Evolutionary conservation across 495 filamentous ascomycete species (phyloP), one percentile per base, ranked within the genome.

Genomic region (Poronia punctata): DNA sequence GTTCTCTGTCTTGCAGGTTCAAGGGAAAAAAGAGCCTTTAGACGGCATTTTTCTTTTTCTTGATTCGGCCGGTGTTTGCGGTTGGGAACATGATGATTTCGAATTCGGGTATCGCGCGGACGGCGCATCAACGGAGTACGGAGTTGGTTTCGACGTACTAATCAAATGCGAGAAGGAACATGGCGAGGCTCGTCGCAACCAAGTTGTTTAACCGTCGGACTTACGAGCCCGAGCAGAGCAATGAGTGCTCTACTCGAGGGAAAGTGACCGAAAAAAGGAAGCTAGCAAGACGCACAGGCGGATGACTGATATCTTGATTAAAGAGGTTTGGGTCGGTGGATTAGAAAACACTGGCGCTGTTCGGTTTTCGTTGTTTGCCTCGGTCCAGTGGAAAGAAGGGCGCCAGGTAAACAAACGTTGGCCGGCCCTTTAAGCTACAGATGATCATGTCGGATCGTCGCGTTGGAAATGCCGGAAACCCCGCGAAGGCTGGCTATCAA

Each of bases 1-100:
- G 34, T 22, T 27, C 42, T 38, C 42, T 45, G 14, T 32, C 42
- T 33, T 38, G 28, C 35, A 38, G 42, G 35, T 38, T 38, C 35
- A 32, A 38, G 34, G 35, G n/a, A n/a, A n/a, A 45, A 35, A 29
- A 18, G 42, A 27, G 41, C 42, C 21, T 24, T 22, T 24, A 38
- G 35, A 38, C 27, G 34, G 25, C 15, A 29, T 45, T 27, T 45
- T 27, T 37, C 41, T 6, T 35, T 20, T 26, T 33, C 19, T 32
- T 24, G 35, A n/a, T 33, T 16, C 21, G 27, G 28, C 21, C 11
- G 41, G 42, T 45, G 35, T 26, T 38, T 34, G 16, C 22, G 25
- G 26, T 45, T n/a, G n/a, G n/a, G 10, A 30, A 31, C 27, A 24
- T 15, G 32, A 38, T 38, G 20, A 35, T 45, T 45, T 38, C 20